Base-by-base conservation (phyloP, 805 yeast genomes). In the Metschnikowia rubicola region DNA sequence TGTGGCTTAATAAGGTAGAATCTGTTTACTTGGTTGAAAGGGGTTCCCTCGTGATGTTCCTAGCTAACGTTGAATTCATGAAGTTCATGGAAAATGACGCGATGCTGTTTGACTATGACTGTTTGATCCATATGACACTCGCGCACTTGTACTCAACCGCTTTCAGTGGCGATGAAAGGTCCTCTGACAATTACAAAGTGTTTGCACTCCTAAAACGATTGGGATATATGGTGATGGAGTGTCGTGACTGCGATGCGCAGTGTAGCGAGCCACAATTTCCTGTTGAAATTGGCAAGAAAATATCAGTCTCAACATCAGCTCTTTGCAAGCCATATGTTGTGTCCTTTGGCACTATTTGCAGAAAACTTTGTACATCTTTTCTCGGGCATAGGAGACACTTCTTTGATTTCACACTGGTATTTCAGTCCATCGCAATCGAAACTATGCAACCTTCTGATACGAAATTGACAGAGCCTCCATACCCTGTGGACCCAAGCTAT, bases 1-100 rank as follows among this genome's bases (percentile, higher is more conserved):
- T 80, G 41, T 75, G 78, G 73, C 68, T 91, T 33, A 69, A 65
- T 19, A 78, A 79, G 13, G 81, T 87, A 48, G 98, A 91, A 57
- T 76, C 83, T 8, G 68, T 89, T 1, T 91, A 90, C 62, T 67
- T 91, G 46, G 78, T 84, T 2, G 96, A 91, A 61, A 71, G 98
- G 59, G 97, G 97, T 1, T 64, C 74, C 2, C 55, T 71, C 53
- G 50, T 64, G 10, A 52, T 67, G 6, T 69, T 64, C 50, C 43
- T 66, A 35, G 59, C 55, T 12, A 55, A 59, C 42, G 59, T 53
- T 0, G 43, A 36, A 15, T 66, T 61, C 45, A 41, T 51, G 26
- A 39, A 48, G 10, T 66, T 59, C 43, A 39, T 70, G 10, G 48
- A 48, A 30, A 33, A 53, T 29, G 59, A 50, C 6, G 52, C 57